Evolutionary conservation across 371 early-diverging fungal species (phyloP).

Genomic region (Mucor mucedo): DNA sequence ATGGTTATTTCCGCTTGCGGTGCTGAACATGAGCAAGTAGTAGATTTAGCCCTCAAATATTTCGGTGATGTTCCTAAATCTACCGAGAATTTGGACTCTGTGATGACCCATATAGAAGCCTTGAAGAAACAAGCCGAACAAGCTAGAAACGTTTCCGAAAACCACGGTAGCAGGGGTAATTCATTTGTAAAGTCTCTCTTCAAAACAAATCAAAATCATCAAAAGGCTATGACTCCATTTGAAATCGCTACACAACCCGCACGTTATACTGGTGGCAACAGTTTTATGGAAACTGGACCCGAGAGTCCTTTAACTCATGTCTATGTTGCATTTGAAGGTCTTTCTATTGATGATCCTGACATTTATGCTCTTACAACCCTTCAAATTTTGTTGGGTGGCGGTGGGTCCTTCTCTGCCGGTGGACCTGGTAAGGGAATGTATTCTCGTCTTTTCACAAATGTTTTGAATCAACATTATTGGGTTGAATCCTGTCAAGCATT

Average conservation of each 20-base stretch:
- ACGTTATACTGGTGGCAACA: conserved; percentile 85
- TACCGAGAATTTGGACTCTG: conserved; percentile 34
- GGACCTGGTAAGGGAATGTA: conserved; percentile 99
- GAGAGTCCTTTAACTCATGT: conserved; percentile 82
- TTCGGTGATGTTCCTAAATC: conserved; percentile 68
- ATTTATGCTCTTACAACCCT: conserved; percentile 91
- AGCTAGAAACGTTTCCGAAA: not conserved
- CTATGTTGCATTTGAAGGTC: conserved; percentile 88
- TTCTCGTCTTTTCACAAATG: conserved; percentile 93
- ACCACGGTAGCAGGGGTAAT: conserved; percentile 3
- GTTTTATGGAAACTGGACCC: conserved; percentile 69
- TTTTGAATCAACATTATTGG: conserved; percentile 93
- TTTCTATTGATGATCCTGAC: conserved; percentile 81
- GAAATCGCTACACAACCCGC: conserved; percentile 56
- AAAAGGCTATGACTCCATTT: conserved; percentile 21
- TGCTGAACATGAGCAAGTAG: conserved; percentile 81
- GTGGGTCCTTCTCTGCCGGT: conserved; percentile 96
- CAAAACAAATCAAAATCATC: conserved; percentile 8
- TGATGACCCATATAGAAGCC: conserved; percentile 40
- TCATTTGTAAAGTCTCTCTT: conserved; percentile 40
- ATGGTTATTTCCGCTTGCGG: conserved; percentile 93
- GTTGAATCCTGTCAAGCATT: conserved; percentile 92
- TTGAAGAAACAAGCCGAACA: conserved; percentile 34
- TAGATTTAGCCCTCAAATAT: conserved; percentile 68
- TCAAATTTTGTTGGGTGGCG: conserved; percentile 93